A percentile compares a stretch with the other conserved stretches of the same genome.
Evolutionary conservation across 352 stramenopile genomes (phyloP).

Genomic region (Phytophthora hybrid): DNA sequence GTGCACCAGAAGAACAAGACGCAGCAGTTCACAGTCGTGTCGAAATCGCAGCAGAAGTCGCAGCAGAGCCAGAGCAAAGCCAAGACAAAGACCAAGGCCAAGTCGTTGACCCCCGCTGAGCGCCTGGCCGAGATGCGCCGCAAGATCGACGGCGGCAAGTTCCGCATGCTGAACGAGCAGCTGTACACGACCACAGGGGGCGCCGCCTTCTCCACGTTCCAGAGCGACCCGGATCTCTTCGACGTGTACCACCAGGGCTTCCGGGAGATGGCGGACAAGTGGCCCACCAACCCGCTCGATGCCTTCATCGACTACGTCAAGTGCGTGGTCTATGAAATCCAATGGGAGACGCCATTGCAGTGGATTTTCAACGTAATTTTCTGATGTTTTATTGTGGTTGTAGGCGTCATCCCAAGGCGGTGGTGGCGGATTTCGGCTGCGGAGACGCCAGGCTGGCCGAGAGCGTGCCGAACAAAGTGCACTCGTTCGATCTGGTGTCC

Average conservation of each 20-base stretch:
- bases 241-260: slow-evolving; percentile 99
- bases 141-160: slow-evolving; percentile 94
- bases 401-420: slow-evolving; percentile 67
- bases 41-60: slow-evolving; percentile 36
- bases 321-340: slow-evolving; percentile 34
- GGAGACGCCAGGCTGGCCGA: slow-evolving; percentile 96
- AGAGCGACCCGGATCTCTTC: slow-evolving; percentile 95
- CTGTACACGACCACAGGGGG: slow-evolving; percentile 97
- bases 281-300: slow-evolving; percentile 98
- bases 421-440: slow-evolving; percentile 98
- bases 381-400: slow-evolving; percentile 13
- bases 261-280: slow-evolving; percentile 96
- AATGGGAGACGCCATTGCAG: background rate
- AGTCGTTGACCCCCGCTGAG: slow-evolving; percentile 31
- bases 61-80: slow-evolving; percentile 36
- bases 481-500: slow-evolving; percentile 98
- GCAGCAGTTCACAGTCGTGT: slow-evolving; percentile 23
- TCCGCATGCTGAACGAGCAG: slow-evolving; percentile 99
- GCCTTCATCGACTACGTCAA: slow-evolving; percentile 96
- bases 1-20: slow-evolving; percentile 28
- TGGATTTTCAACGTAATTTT: background rate
- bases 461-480: slow-evolving; percentile 91
- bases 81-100: slow-evolving; percentile 29
- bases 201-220: slow-evolving; percentile 93
- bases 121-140: slow-evolving; percentile 86